A percentile compares a stretch with the other conserved stretches of the same genome.
phyloP scores from a whole-genome alignment of 2,329 filamentous ascomycete genomes.

The Hypoxylon sp. region DNA sequence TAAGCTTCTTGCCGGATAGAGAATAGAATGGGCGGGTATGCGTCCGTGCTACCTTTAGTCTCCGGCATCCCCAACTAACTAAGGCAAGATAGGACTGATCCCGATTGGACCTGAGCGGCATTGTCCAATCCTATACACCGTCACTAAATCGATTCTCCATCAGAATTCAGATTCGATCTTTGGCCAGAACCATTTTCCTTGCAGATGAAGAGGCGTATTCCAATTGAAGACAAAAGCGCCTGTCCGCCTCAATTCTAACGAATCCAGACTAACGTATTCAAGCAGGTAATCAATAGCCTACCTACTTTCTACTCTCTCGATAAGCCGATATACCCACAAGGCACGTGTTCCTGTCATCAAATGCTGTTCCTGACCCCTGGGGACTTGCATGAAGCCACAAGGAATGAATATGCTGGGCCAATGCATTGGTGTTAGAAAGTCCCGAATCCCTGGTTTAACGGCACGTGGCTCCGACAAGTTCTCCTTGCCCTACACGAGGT shows the following conservation, averaged over 20 bases:
- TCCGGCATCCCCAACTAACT: slow-evolving; percentile 33
- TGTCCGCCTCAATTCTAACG: not conserved
- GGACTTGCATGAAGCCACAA: not conserved
- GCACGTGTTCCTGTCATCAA: slow-evolving; percentile 5
- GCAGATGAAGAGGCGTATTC: not conserved
- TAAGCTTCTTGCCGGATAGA: slow-evolving; percentile 15
- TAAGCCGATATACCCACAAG: slow-evolving; percentile 17
- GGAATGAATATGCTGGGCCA: not conserved
- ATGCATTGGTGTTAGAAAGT: not conserved
- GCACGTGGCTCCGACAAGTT: slow-evolving; percentile 23
- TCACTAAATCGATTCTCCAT: slow-evolving; percentile 21
- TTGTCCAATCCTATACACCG: slow-evolving; percentile 10
- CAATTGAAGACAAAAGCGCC: slow-evolving; percentile 15
- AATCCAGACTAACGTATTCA: slow-evolving; percentile 7
- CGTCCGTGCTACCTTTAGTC: slow-evolving; percentile 31
- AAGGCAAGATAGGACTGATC: slow-evolving; percentile 27
- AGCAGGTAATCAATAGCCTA: slow-evolving; percentile 21
- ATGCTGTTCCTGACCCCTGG: slow-evolving; percentile 1
- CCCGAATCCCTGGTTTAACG: slow-evolving; percentile 9
- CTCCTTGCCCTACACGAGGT: not conserved
- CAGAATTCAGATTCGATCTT: slow-evolving; percentile 14
- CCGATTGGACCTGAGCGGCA: slow-evolving; percentile 32
- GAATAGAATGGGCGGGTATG: slow-evolving; percentile 26
- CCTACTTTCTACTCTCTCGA: not conserved
- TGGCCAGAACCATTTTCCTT: slow-evolving; percentile 24